A percentile compares a stretch with the other conserved stretches of the same genome.
These are phyloP conservation scores for Akebia trifoliata DNA, from an alignment of 164 flowering plant species.

Conservation along the genomic window DNA sequence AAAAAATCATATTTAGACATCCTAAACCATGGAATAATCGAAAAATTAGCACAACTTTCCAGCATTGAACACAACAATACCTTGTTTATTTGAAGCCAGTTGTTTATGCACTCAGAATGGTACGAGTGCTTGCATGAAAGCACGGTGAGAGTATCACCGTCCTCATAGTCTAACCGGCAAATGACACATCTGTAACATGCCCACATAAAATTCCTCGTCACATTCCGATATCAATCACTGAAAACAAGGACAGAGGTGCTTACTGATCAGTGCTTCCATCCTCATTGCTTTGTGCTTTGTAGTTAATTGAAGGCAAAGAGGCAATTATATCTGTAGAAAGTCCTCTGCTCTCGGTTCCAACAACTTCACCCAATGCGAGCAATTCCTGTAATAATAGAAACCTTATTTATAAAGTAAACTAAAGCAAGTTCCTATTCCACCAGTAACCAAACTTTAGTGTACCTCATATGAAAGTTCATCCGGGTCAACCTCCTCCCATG, in stretches of 20 bases:
- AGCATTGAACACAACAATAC: conserved; percentile 15
- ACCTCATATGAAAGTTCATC: conserved; percentile 97
- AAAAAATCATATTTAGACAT: too few relatives aligned
- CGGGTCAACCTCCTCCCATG: conserved; percentile 91
- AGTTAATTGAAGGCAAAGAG: conserved; percentile 62
- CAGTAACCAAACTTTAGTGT: conserved; percentile 4
- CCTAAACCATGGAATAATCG: too few relatives aligned
- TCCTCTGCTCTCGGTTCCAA: conserved; percentile 94
- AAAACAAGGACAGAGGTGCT: conserved; percentile 16
- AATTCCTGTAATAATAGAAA: conserved; percentile 52
- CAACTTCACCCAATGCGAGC: conserved; percentile 83
- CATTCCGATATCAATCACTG: not conserved
- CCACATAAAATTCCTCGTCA: not conserved
- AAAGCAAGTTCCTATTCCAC: not conserved
- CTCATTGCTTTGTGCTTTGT: conserved; percentile 44
- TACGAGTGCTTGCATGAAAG: conserved; percentile 86
- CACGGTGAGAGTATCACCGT: conserved; percentile 61
- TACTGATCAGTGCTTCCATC: conserved; percentile 76
- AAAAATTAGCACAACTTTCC: too few relatives aligned
- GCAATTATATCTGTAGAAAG: conserved; percentile 76
- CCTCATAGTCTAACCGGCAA: conserved; percentile 76
- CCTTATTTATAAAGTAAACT: not conserved
- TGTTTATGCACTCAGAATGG: conserved; percentile 81
- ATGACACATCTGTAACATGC: conserved; percentile 69
- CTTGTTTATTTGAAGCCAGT: conserved; percentile 93